Evolutionary conservation across 495 filamentous ascomycete species (phyloP).

Genomic region (Mycothermus thermophilus): DNA sequence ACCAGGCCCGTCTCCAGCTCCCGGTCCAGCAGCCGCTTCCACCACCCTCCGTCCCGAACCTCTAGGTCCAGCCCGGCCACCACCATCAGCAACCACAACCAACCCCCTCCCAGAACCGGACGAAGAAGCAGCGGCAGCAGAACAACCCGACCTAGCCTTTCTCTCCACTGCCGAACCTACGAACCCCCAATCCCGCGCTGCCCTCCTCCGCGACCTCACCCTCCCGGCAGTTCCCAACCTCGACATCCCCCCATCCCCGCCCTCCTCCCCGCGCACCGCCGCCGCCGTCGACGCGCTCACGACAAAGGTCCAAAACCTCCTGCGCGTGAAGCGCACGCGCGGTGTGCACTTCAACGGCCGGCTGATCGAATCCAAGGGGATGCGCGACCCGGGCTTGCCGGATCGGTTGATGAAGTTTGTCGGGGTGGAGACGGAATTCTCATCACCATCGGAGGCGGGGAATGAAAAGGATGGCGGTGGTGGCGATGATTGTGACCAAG

Average conservation of each 20-base stretch:
- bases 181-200: conserved; percentile 50
- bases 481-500: not conserved
- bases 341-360: conserved; percentile 86
- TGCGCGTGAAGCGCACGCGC: conserved; percentile 61
- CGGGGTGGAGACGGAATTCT: conserved; percentile 40
- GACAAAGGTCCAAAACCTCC: conserved; percentile 70
- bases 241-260: conserved; percentile 74
- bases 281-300: conserved; percentile 36
- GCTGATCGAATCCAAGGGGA: conserved; percentile 50
- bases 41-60: conserved; percentile 19
- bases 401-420: conserved; percentile 71
- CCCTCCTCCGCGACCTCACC: conserved; percentile 63
- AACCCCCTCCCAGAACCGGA: conserved; percentile 2
- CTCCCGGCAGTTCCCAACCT: conserved; percentile 68
- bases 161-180: conserved; percentile 1
- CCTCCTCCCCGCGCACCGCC: conserved; percentile 58
- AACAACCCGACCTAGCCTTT: conserved; percentile 14
- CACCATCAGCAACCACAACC: conserved; percentile 1
- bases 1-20: too few relatives aligned
- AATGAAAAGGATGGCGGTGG: not conserved
- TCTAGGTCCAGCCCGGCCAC: conserved; percentile 12
- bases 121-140: not conserved
- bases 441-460: conserved; percentile 15
- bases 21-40: not conserved
- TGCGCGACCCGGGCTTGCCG: conserved; percentile 70